Conservation (phyloP, 192 early-diverging fungal species). For the Oehlia diaphana region DNA sequence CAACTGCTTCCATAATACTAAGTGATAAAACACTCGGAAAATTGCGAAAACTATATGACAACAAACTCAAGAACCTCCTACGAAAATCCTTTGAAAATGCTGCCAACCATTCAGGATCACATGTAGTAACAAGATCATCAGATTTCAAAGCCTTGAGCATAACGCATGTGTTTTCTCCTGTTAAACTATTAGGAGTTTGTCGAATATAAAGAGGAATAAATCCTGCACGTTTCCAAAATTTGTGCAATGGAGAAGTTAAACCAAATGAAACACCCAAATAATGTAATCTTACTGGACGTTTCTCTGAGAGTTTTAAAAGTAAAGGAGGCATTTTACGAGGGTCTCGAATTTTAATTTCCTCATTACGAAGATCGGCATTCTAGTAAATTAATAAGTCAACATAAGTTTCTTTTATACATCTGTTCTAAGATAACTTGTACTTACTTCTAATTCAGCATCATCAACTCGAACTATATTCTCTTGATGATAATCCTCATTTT, state of each 20-base stretch:
- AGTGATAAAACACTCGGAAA: constrained; percentile 83
- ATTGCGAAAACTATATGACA: constrained; percentile 84
- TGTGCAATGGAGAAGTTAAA: constrained; percentile 82
- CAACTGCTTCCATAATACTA: constrained; percentile 79
- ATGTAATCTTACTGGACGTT: constrained; percentile 75
- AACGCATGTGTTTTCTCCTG: constrained; percentile 97
- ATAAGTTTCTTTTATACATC: neutral
- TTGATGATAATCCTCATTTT: constrained; percentile 57
- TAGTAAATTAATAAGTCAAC: neutral
- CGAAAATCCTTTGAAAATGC: constrained; percentile 92
- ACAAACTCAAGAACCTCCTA: constrained; percentile 81
- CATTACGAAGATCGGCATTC: constrained; percentile 60
- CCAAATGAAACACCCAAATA: constrained; percentile 98
- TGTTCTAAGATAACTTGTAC: neutral
- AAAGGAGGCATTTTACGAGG: constrained; percentile 91
- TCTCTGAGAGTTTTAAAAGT: constrained; percentile 82
- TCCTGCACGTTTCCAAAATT: constrained; percentile 94
- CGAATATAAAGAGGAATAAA: constrained; percentile 94
- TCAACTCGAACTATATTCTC: constrained; percentile 49
- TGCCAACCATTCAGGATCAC: constrained; percentile 74
- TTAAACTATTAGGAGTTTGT: constrained; percentile 95
- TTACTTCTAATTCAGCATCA: constrained; percentile 53
- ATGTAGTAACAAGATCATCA: constrained; percentile 47
- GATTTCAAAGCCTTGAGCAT: constrained; percentile 83
- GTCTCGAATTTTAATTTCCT: constrained; percentile 83